phyloP scores from a whole-genome alignment of 352 stramenopile species.

The Pythium rishiriense region DNA sequence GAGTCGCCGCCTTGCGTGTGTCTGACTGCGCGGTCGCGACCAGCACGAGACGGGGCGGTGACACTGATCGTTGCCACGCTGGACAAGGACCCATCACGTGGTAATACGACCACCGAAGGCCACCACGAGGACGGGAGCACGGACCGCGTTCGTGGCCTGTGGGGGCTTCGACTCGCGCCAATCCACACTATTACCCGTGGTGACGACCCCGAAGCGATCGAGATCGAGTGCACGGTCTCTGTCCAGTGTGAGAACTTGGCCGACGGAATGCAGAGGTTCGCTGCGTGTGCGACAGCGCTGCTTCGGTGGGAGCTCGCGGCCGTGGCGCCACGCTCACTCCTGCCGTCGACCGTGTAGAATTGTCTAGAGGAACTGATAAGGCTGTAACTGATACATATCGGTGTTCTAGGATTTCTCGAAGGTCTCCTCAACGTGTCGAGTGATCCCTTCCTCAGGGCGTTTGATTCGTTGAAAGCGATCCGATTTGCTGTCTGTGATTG shows the following conservation, averaged over 20 bases:
- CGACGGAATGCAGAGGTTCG: no score
- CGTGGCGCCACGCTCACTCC: background rate
- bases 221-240: background rate
- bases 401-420: no score
- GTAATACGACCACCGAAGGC: background rate
- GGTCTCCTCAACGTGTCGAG: no score
- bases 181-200: background rate
- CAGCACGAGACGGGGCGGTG: background rate
- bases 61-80: background rate
- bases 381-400: no score
- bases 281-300: background rate
- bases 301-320: slow-evolving; percentile 3
- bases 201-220: background rate
- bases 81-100: background rate
- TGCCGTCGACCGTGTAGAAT: background rate
- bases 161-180: background rate
- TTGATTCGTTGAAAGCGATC: no score
- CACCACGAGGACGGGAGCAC: no score
- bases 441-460: no score
- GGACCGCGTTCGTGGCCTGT: background rate
- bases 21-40: background rate
- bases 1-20: background rate
- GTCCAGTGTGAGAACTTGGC: background rate
- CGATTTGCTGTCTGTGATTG: no score
- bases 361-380: no score